phyloP scores from a whole-genome alignment of 2,329 filamentous ascomycete species.

The Erysiphe neolycopersici region DNA sequence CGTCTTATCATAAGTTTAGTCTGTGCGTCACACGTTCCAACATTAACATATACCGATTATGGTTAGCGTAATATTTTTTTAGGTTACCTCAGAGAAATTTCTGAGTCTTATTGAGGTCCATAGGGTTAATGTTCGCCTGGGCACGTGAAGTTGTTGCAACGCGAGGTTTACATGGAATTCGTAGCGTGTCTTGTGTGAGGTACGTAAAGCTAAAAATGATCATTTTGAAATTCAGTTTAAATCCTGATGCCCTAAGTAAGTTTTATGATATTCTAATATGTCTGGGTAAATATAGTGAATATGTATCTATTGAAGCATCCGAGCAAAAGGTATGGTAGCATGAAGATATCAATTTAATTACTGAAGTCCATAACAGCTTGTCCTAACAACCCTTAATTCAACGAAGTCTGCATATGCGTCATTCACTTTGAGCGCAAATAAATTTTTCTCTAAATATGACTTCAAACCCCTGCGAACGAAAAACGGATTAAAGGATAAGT shows the following conservation, averaged over 20 bases:
- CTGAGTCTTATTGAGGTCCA: too few relatives aligned
- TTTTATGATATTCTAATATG: constrained; percentile 51
- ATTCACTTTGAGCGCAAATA: constrained; percentile 35
- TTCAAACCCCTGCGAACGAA: constrained; percentile 22
- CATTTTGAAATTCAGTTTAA: constrained; percentile 45
- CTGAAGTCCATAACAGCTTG: constrained; percentile 23
- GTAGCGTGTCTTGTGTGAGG: too few relatives aligned
- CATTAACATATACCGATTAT: too few relatives aligned
- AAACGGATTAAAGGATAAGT: constrained; percentile 19
- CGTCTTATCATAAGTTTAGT: too few relatives aligned
- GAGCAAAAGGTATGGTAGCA: constrained; percentile 8
- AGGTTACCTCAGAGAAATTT: too few relatives aligned
- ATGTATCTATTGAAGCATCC: constrained; percentile 37
- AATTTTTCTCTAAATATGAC: constrained; percentile 48
- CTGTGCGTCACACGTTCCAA: too few relatives aligned
- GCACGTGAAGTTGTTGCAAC: background rate
- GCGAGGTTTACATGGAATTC: background rate
- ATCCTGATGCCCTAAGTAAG: constrained; percentile 41
- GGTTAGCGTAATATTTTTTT: too few relatives aligned
- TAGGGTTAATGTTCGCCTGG: too few relatives aligned
- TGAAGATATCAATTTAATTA: background rate
- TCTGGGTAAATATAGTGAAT: constrained; percentile 54
- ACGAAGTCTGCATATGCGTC: constrained; percentile 59
- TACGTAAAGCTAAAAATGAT: constrained; percentile 22
- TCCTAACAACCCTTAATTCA: constrained; percentile 50